Conservation (phyloP, 1,284 basidiomycete species). For the Microbotryum saponariae region DNA sequence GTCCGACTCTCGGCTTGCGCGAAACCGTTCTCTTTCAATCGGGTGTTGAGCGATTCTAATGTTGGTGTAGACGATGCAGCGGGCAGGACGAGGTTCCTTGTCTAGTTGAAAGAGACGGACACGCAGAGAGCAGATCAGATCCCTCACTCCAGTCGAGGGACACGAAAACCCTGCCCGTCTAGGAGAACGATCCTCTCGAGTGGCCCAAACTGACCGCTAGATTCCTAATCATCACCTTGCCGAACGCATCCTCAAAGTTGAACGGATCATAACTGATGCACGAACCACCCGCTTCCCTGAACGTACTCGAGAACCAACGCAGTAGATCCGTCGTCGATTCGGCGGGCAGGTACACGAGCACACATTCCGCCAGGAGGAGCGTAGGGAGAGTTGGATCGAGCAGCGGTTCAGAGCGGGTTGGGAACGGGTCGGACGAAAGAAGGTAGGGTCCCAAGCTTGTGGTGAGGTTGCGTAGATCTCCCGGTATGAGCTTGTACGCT, state of each 20-base stretch:
- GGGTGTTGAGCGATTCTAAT: constrained; percentile 51
- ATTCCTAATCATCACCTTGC: constrained; percentile 77
- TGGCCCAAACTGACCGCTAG: constrained; percentile 52
- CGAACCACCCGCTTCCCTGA: constrained; percentile 38
- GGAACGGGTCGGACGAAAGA: constrained; percentile 28
- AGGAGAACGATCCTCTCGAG: neutral
- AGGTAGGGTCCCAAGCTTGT: constrained; percentile 44
- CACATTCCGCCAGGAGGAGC: constrained; percentile 80
- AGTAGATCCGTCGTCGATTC: constrained; percentile 55
- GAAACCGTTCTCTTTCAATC: constrained; percentile 59
- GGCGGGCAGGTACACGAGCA: constrained; percentile 77
- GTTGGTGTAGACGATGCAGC: constrained; percentile 60
- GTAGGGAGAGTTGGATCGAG: constrained; percentile 66
- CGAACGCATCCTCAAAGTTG: constrained; percentile 71
- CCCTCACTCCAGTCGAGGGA: no score
- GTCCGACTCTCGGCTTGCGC: constrained; percentile 52
- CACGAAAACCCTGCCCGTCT: neutral
- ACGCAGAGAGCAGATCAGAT: no score
- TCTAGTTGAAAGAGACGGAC: constrained; percentile 44
- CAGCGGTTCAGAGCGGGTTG: constrained; percentile 35
- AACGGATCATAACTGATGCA: constrained; percentile 82
- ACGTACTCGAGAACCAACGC: constrained; percentile 62
- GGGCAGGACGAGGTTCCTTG: constrained; percentile 63
- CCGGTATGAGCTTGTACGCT: constrained; percentile 65
- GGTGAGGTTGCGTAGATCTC: constrained; percentile 56